A percentile compares a stretch with the other conserved stretches of the same genome.
Conservation (phyloP, 805 yeast genomes). For the Ogataea trehalophila region DNA sequence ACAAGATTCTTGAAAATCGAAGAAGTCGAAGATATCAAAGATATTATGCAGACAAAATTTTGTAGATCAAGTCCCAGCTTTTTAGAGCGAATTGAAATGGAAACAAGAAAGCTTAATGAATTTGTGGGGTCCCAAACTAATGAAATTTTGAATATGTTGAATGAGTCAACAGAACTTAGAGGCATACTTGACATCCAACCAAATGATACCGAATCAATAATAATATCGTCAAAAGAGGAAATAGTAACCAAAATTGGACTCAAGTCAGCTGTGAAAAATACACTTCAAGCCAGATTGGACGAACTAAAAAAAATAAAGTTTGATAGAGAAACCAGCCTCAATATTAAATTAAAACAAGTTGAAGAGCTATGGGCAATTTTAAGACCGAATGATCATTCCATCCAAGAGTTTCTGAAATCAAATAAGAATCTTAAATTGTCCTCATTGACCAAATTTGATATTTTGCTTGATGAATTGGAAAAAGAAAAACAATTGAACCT, state of each 20-base stretch:
- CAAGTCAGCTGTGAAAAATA: slow-evolving; percentile 9
- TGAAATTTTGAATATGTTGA: slow-evolving; percentile 14
- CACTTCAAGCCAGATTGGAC: slow-evolving; percentile 9
- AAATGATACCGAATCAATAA: not conserved
- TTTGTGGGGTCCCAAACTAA: slow-evolving; percentile 18
- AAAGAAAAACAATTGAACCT: slow-evolving; percentile 59
- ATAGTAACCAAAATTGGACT: slow-evolving; percentile 22
- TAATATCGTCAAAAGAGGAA: slow-evolving; percentile 14
- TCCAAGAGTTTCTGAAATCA: slow-evolving; percentile 31
- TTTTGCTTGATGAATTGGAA: slow-evolving; percentile 54
- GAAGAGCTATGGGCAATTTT: slow-evolving; percentile 41
- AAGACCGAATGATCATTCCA: slow-evolving; percentile 29
- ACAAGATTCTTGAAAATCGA: slow-evolving; percentile 9
- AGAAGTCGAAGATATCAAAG: slow-evolving; percentile 23
- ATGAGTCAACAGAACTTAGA: slow-evolving; percentile 2
- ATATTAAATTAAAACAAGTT: slow-evolving; percentile 31
- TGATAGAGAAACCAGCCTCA: slow-evolving; percentile 34
- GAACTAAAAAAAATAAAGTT: slow-evolving; percentile 29
- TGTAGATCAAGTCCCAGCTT: slow-evolving; percentile 22
- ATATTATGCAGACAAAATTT: slow-evolving; percentile 24
- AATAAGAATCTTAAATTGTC: slow-evolving; percentile 44
- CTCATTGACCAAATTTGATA: slow-evolving; percentile 46
- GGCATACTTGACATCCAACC: slow-evolving; percentile 11
- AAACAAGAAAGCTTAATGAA: slow-evolving; percentile 23
- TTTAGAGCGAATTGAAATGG: slow-evolving; percentile 23